Evolutionary conservation across 2,329 filamentous ascomycete genomes (phyloP), one percentile per base, ranked within the genome.

Genomic region (Aspergillus sp.): DNA sequence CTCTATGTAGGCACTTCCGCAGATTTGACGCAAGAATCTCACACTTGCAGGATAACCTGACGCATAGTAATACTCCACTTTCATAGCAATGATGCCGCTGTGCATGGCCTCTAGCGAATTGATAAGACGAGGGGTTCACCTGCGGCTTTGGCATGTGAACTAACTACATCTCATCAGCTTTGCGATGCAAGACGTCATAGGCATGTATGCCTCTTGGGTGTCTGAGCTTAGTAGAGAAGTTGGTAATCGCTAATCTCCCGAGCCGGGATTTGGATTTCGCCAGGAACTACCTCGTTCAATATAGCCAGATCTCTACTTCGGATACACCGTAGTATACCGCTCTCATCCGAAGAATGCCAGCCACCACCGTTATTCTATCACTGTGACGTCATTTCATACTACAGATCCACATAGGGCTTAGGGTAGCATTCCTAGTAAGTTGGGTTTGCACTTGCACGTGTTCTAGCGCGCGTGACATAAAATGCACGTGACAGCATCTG

Each of bases 401-500:
- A 43, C 48, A 58, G 54, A 51, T 45, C 39, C 32, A 45, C 53
- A 17, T 39, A 47, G 53, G 53, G 53, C 48, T 51, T 41, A 56
- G 53, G 53, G 45, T 26, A 50, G 9, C 38, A 12, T 12, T n/a
- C 3, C 1, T 22, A n/a, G n/a, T n/a, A 24, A 18, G 9, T 13
- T 9, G 5, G 18, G 6, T 4, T n/a, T 13, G 26, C 47, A 55
- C 7, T n/a, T 13, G 26, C 47, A 55, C 47, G 43, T 52, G 48
- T 34, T 1, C 8, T 20, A 15, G 1, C 2, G 44, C 60, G 62
- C 54, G 55, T 64, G 62, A 36, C n/a, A 36, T 11, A 11, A 11
- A 30, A 9, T 9, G 9, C 26, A 30, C 26, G 26, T 30, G 8
- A 59, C 11, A 2, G 2, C 7, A 0, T 32, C 2, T 58, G 58